Evolutionary conservation across 176 grass and related monocot species (phyloP).

Genomic region (Microstegium vimineum): DNA sequence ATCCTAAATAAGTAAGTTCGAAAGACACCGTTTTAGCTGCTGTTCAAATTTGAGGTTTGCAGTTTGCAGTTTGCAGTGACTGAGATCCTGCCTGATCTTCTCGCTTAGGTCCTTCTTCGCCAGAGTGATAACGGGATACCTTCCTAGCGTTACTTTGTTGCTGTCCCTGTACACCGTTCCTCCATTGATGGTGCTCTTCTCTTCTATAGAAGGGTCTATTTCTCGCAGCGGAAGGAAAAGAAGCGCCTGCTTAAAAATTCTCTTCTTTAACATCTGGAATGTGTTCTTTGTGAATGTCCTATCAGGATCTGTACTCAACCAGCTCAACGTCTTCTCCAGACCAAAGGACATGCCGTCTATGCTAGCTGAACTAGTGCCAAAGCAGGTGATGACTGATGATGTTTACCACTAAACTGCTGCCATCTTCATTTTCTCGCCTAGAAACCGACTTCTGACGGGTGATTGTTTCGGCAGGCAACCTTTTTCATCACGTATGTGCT

Average conservation of each 20-base stretch:
- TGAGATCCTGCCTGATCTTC: conserved; percentile 7
- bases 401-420: not conserved
- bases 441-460: not conserved
- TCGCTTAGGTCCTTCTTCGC: conserved; percentile 51
- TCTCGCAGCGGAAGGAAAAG: conserved; percentile 82
- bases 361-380: conserved; percentile 83
- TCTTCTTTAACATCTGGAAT: conserved; percentile 86
- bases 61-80: not conserved
- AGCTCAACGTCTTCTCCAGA: conserved; percentile 63
- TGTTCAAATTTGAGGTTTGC: conserved; percentile 7
- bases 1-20: conserved; percentile 65
- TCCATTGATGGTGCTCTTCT: conserved; percentile 89
- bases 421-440: not conserved
- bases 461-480: conserved; percentile 56
- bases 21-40: not conserved
- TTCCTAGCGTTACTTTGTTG: conserved; percentile 83
- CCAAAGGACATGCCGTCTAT: conserved; percentile 73
- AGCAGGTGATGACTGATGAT: conserved; percentile 50
- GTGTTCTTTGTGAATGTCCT: conserved; percentile 95
- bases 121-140: conserved; percentile 77
- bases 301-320: conserved; percentile 72
- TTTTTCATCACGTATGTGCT: conserved; percentile 98
- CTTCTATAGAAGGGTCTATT: conserved; percentile 73
- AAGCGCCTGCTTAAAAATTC: conserved; percentile 80
- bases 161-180: conserved; percentile 80